Conservation (phyloP, 1,284 basidiomycete genomes). For the Malassezia psittaci region DNA sequence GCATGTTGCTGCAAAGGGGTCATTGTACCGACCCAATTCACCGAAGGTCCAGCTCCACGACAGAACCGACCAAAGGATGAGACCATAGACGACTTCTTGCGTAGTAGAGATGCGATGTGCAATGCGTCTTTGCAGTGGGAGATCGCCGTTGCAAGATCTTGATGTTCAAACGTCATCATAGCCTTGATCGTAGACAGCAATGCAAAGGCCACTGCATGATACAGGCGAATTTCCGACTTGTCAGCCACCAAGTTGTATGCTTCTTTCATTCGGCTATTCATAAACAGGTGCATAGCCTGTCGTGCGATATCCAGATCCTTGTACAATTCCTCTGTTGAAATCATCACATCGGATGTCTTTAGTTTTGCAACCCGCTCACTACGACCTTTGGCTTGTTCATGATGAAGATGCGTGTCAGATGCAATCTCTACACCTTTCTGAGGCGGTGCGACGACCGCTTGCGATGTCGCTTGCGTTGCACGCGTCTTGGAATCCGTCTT, state of each 20-base stretch:
- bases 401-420: not conserved
- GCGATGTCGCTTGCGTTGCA: not conserved
- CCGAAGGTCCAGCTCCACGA: conserved; percentile 36
- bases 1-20: conserved; percentile 41
- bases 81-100: conserved; percentile 32
- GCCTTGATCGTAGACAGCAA: conserved; percentile 46
- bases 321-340: conserved; percentile 23
- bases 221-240: conserved; percentile 34
- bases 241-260: conserved; percentile 37
- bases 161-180: conserved; percentile 47
- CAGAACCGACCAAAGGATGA: conserved; percentile 41
- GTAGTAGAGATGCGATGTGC: conserved; percentile 33
- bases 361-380: conserved; percentile 35
- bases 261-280: conserved; percentile 45
- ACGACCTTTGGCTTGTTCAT: conserved; percentile 10
- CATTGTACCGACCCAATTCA: conserved; percentile 33
- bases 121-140: conserved; percentile 43
- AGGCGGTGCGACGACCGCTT: not conserved
- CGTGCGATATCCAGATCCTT: conserved; percentile 32
- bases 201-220: conserved; percentile 43
- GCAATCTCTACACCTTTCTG: not conserved
- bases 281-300: conserved; percentile 40
- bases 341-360: conserved; percentile 26
- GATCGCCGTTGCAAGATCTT: conserved; percentile 41
- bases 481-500: not conserved